Percentiles rank a stretch among this genome's conserved stretches.
phyloP scores from a whole-genome alignment of 148 eudicot species.

The Pouteria glomerata region DNA sequence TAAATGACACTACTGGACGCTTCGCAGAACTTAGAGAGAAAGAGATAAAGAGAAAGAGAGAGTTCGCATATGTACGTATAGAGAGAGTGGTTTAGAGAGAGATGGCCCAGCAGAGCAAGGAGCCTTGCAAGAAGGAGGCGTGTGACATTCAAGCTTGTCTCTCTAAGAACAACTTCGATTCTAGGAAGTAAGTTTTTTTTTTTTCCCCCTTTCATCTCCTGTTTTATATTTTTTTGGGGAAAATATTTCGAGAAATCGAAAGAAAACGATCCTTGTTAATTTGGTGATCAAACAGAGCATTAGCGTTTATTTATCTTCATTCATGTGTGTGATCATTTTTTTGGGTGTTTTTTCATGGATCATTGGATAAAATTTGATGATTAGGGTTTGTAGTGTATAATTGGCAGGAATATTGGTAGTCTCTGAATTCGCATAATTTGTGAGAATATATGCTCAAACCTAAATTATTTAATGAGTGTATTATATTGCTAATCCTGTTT shows the following conservation, averaged over 20 bases:
- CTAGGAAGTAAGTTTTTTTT: conserved; percentile 35
- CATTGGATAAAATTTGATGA: neutral
- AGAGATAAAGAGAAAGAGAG: conserved; percentile 12
- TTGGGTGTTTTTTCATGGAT: no score
- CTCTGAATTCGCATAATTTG: neutral
- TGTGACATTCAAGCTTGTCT: conserved; percentile 92
- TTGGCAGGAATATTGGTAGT: neutral
- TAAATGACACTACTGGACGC: no score
- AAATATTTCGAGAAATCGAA: neutral
- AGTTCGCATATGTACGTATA: no score
- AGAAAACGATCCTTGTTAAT: neutral
- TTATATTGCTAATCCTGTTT: neutral
- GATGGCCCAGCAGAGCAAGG: conserved; percentile 64
- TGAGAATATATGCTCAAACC: neutral
- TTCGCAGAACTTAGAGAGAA: conserved; percentile 1
- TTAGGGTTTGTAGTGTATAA: neutral
- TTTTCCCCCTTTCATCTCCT: neutral
- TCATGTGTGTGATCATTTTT: neutral
- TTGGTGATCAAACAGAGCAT: neutral
- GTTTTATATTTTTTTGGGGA: neutral
- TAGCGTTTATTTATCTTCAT: neutral
- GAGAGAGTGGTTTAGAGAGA: no score
- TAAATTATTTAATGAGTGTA: neutral
- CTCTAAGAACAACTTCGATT: conserved; percentile 71
- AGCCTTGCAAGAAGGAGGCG: conserved; percentile 88